Base-by-base conservation (phyloP, 345 rosid species). In the Populus alba region DNA sequence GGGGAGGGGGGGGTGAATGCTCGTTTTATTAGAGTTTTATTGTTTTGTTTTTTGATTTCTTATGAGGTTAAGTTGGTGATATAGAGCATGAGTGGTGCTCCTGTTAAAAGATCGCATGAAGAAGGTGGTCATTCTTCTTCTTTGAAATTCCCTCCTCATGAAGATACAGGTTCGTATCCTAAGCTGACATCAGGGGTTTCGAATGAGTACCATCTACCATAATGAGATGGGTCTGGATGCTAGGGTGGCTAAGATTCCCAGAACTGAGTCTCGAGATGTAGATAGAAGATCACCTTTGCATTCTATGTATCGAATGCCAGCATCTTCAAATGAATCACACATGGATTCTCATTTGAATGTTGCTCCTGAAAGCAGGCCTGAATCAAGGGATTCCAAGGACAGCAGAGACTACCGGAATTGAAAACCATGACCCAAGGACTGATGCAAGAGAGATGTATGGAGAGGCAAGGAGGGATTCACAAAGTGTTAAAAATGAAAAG, bases 211-310 rank as follows among this genome's bases (percentile, higher is more conserved):
- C 88, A 91, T 81, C 79, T 84, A 7, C 78, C 91, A 53, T 87
- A 86, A 86, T 35, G 98, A 94, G 70, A 79, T 86, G 7, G 74
- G 84, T 39, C 86, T 83, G 27, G 99, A 94, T 53, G 82, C 87
- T 72, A 86, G 98, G 82, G 43, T 82, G 22, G 82, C 78, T 6
- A 96, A 94, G 87, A 84, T 84, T 87, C 89, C 92, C 3, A 84
- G 97, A 59, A 82, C 81, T 45, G 98, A 93, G 57, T 83, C 94
- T 72, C 92, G 93, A 74, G 99, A 92, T 78, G 78, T 80, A 0
- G 97, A 92, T 83, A 88, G 94, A 76, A 92, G 97, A 81, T 96
- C 97, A 0, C 99, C 98, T 70, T 59, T 95, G 79, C 94, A 88
- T 68, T 82, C 89, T 0, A 59, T 85, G 15, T 90, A 88, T 75